Conservation (phyloP, 495 filamentous ascomycete genomes). For the Penicillium waksmanii region DNA sequence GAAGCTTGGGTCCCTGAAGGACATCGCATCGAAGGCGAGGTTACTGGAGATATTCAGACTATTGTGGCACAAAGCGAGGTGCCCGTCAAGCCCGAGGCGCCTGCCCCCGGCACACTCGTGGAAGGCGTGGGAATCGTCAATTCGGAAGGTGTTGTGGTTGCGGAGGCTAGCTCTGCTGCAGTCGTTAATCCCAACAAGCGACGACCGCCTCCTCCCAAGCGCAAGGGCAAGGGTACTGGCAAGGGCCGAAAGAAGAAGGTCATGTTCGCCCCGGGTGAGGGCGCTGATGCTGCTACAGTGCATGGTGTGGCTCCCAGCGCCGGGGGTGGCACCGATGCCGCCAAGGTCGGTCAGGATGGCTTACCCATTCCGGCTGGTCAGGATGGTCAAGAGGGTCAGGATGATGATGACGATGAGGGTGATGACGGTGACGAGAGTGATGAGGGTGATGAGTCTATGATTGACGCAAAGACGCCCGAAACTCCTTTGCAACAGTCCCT, state of each 20-base stretch:
- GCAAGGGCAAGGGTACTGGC: slow-evolving; percentile 71
- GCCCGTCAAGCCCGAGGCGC: slow-evolving; percentile 48
- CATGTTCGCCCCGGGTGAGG: slow-evolving; percentile 51
- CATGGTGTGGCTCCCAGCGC: slow-evolving; percentile 37
- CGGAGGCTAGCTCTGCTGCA: slow-evolving; percentile 49
- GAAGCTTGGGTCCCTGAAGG: slow-evolving; percentile 82
- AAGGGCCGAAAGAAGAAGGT: slow-evolving; percentile 71
- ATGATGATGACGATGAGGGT: slow-evolving; percentile 45
- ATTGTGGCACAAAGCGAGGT: slow-evolving; percentile 35
- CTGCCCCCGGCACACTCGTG: slow-evolving; percentile 61
- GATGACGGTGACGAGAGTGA: slow-evolving; percentile 59
- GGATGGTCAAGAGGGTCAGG: slow-evolving; percentile 43
- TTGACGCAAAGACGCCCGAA: slow-evolving; percentile 53
- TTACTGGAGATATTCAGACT: slow-evolving; percentile 58
- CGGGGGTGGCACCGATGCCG: slow-evolving; percentile 20
- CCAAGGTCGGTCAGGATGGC: slow-evolving; percentile 41
- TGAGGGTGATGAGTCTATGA: slow-evolving; percentile 60
- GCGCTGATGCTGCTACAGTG: slow-evolving; percentile 40
- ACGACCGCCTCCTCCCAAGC: slow-evolving; percentile 74
- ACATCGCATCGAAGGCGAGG: slow-evolving; percentile 78
- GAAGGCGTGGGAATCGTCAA: slow-evolving; percentile 66
- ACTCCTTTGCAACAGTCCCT: slow-evolving; percentile 33
- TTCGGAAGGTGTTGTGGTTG: slow-evolving; percentile 63
- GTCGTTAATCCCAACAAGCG: slow-evolving; percentile 53
- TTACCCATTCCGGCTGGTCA: slow-evolving; percentile 43